Percentiles rank a stretch among this genome's conserved stretches.
Evolutionary conservation across 352 stramenopile species (phyloP).

Genomic region (Phytophthora sp.): DNA sequence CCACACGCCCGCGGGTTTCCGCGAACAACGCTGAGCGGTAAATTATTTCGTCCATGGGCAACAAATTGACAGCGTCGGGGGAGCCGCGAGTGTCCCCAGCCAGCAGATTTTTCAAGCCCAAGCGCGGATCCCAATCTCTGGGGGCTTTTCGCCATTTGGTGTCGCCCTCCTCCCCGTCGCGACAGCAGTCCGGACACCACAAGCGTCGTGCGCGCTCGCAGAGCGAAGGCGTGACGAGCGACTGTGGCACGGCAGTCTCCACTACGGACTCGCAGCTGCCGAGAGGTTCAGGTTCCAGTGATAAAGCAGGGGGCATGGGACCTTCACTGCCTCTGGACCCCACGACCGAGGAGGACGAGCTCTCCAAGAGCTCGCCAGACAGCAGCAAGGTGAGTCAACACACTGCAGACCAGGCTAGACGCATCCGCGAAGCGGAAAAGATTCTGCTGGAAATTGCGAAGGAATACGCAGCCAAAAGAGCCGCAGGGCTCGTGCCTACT

Average conservation of each 20-base stretch:
- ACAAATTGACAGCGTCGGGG: slow-evolving; percentile 18
- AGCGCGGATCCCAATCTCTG: slow-evolving; percentile 12
- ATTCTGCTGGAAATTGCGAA: slow-evolving; percentile 80
- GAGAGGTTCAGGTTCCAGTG: slow-evolving; percentile 23
- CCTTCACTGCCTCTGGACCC: slow-evolving; percentile 19
- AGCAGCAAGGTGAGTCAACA: slow-evolving; percentile 14
- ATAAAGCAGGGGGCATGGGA: slow-evolving; percentile 15
- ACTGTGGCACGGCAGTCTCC: slow-evolving; percentile 38
- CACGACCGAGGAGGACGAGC: slow-evolving; percentile 34
- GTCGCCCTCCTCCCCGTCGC: slow-evolving; percentile 21
- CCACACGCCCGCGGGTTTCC: slow-evolving; percentile 9
- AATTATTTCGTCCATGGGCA: slow-evolving; percentile 34
- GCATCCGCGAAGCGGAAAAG: slow-evolving; percentile 65
- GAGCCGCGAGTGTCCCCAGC: slow-evolving; percentile 19
- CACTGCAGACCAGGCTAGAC: slow-evolving; percentile 30
- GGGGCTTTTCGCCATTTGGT: slow-evolving; percentile 15
- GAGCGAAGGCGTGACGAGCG: slow-evolving; percentile 43
- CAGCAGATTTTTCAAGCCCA: slow-evolving; percentile 25
- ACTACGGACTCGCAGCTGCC: slow-evolving; percentile 35
- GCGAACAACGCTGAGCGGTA: neutral
- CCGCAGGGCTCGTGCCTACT: slow-evolving; percentile 71
- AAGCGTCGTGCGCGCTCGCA: slow-evolving; percentile 36
- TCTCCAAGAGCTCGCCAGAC: slow-evolving; percentile 19
- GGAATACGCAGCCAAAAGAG: slow-evolving; percentile 81
- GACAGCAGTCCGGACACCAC: slow-evolving; percentile 3